Conservation (phyloP, 805 yeast genomes). For the Candida cerambycidarum region DNA sequence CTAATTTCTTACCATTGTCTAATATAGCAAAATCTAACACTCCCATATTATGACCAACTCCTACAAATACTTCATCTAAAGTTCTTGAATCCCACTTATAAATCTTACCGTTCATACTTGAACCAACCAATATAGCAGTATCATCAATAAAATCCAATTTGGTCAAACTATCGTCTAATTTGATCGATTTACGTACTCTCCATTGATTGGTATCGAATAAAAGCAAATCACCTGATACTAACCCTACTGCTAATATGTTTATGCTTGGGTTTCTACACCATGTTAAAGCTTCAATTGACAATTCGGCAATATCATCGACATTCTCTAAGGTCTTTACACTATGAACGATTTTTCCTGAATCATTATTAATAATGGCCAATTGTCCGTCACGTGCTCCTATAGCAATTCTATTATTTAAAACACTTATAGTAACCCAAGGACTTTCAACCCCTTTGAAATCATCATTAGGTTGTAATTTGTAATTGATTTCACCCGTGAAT, state of each 20-base stretch:
- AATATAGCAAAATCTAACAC: constrained; percentile 78
- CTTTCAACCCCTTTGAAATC: constrained; percentile 74
- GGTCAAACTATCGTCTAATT: constrained; percentile 77
- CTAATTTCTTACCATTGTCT: constrained; percentile 63
- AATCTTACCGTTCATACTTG: constrained; percentile 82
- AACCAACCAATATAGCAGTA: constrained; percentile 61
- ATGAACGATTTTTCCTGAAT: constrained; percentile 69
- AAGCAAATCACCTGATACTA: constrained; percentile 84
- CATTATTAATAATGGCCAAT: constrained; percentile 72
- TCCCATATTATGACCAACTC: constrained; percentile 94
- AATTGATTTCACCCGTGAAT: constrained; percentile 68
- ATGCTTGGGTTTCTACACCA: constrained; percentile 68
- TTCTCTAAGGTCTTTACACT: constrained; percentile 63
- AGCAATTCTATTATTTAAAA: constrained; percentile 58
- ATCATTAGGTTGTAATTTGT: constrained; percentile 57
- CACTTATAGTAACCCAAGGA: constrained; percentile 83
- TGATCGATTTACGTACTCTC: constrained; percentile 74
- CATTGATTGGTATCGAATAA: constrained; percentile 83
- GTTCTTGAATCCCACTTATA: constrained; percentile 89
- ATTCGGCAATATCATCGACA: constrained; percentile 43
- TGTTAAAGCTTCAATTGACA: constrained; percentile 58
- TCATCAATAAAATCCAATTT: constrained; percentile 64
- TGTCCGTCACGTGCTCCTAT: constrained; percentile 89
- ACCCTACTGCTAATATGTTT: constrained; percentile 71
- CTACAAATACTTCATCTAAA: constrained; percentile 72